Evolutionary conservation across 306 rosid genomes (phyloP).

Genomic region (Acacia confusa): DNA sequence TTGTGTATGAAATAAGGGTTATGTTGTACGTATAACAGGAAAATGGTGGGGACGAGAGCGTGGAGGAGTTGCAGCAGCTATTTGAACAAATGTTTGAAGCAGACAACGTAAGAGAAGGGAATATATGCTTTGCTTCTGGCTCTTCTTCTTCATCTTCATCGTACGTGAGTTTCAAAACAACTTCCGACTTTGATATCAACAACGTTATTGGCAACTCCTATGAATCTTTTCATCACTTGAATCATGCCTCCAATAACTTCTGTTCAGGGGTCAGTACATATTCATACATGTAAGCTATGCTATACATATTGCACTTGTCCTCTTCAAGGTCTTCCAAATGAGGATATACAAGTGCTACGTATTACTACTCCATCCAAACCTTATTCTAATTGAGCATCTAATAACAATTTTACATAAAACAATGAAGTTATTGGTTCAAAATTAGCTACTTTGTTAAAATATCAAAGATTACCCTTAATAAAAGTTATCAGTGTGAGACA

Average conservation of each 20-base stretch:
- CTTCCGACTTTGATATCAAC: slow-evolving; percentile 41
- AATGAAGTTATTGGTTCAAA: too few relatives aligned
- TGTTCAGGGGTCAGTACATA: slow-evolving; percentile 74
- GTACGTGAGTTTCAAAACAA: slow-evolving; percentile 34
- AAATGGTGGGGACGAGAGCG: slow-evolving; percentile 72
- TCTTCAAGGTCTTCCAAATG: neutral
- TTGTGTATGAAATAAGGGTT: too few relatives aligned
- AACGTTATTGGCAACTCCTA: slow-evolving; percentile 38
- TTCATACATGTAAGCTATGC: too few relatives aligned
- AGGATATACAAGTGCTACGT: neutral
- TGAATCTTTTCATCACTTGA: slow-evolving; percentile 40
- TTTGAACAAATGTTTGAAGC: slow-evolving; percentile 76
- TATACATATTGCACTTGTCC: too few relatives aligned
- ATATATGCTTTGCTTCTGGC: slow-evolving; percentile 20
- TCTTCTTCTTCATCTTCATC: slow-evolving; percentile 27
- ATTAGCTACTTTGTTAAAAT: too few relatives aligned
- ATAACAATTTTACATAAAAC: too few relatives aligned
- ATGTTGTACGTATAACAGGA: slow-evolving; percentile 39
- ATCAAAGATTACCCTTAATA: too few relatives aligned
- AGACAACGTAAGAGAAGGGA: slow-evolving; percentile 30
- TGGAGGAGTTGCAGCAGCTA: slow-evolving; percentile 71
- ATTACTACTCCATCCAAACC: too few relatives aligned
- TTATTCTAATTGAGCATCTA: too few relatives aligned
- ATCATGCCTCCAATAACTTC: slow-evolving; percentile 45
- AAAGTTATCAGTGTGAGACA: neutral